These are phyloP conservation scores for Annulohypoxylon maeteangense DNA, from an alignment of 495 filamentous ascomycete species.

Conservation along the genomic window DNA sequence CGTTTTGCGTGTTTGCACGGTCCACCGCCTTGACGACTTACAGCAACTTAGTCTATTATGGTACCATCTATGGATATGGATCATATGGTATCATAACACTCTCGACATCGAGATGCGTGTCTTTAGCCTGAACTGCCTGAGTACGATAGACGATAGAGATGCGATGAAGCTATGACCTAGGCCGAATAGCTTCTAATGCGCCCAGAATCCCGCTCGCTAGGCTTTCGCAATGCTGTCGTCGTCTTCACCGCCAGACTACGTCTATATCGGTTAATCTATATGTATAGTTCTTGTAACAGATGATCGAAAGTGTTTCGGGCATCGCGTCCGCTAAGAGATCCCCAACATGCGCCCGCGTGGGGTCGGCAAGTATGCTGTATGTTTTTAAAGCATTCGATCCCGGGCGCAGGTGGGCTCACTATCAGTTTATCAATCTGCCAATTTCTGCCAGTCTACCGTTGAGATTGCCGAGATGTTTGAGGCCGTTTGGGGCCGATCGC, in stretches of 20 bases:
- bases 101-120: conserved; percentile 6
- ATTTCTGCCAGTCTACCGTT: neutral
- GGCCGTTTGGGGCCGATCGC: conserved; percentile 17
- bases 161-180: conserved; percentile 3
- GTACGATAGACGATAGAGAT: neutral
- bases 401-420: neutral
- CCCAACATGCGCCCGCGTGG: conserved; percentile 27
- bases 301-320: conserved; percentile 32
- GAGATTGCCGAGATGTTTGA: neutral
- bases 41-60: neutral
- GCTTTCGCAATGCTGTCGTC: conserved; percentile 10
- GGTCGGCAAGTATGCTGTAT: conserved; percentile 7
- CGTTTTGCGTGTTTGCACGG: conserved; percentile 6
- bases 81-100: conserved; percentile 6
- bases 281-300: conserved; percentile 34
- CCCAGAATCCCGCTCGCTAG: neutral
- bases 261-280: conserved; percentile 30
- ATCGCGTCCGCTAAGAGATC: conserved; percentile 16
- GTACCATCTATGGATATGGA: neutral
- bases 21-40: conserved; percentile 20
- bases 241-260: conserved; percentile 31
- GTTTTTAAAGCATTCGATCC: conserved; percentile 25
- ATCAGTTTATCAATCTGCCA: conserved; percentile 5
- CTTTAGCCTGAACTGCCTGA: neutral
- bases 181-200: conserved; percentile 6